phyloP scores from a whole-genome alignment of 1,284 basidiomycete species.

The Naganishia liquefaciens region DNA sequence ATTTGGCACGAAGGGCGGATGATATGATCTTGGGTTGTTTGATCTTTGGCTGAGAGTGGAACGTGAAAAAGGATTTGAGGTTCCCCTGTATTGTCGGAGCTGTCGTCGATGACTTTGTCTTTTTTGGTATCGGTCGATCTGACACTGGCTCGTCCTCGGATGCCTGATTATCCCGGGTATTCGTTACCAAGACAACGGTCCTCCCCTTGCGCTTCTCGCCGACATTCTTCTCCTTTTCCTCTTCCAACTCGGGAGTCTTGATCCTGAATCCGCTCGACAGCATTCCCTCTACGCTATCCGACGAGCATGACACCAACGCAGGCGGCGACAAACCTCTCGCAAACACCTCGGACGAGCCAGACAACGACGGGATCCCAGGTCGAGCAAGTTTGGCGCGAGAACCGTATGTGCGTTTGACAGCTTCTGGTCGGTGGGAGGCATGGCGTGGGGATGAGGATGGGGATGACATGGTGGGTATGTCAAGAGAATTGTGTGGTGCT shows the following conservation, averaged over 20 bases:
- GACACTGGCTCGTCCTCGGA: not conserved
- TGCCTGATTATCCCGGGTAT: not conserved
- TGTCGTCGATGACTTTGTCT: not conserved
- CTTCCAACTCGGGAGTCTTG: constrained; percentile 7
- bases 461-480: constrained; percentile 1
- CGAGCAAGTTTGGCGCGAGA: constrained; percentile 12
- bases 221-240: not conserved
- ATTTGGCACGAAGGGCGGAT: not conserved
- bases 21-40: not conserved
- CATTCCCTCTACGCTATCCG: not conserved
- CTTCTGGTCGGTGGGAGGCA: constrained; percentile 8
- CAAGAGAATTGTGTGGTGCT: not conserved
- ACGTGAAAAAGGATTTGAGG: constrained; percentile 25
- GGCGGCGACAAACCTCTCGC: constrained; percentile 10
- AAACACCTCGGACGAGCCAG: too few species aligned
- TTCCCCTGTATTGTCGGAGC: not conserved
- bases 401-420: constrained; percentile 21
- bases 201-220: not conserved
- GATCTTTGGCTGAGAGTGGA: constrained; percentile 7
- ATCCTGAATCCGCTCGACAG: constrained; percentile 22
- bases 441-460: constrained; percentile 5
- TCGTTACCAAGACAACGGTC: not conserved
- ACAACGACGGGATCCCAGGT: not conserved
- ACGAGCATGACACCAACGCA: not conserved
- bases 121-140: not conserved